Base-by-base conservation (phyloP, 2,329 filamentous ascomycete genomes). In the Thermochaetoides dissita region DNA sequence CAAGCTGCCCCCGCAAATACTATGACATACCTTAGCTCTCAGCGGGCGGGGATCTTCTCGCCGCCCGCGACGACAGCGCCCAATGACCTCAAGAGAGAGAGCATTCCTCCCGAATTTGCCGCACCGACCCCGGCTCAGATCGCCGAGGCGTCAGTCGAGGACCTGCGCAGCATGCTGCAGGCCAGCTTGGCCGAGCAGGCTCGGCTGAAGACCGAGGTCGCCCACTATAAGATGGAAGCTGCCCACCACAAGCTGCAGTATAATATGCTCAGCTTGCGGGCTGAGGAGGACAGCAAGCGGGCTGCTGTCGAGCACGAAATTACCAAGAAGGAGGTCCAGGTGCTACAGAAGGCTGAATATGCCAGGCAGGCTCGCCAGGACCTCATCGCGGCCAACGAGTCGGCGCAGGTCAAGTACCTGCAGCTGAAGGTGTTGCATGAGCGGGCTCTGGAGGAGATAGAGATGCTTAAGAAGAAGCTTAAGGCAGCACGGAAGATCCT, bases 241-340 rank as follows among this genome's bases (percentile, higher is more conserved):
- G 84, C 88, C 30, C 88, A 95, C 59, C 82, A 91, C 65, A 93
- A 91, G 63, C 67, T 96, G 42, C 89, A 95, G 59, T 83, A 88
- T 57, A 87, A 81, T 53, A 73, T 95, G 55, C 72, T 94, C 29
- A 79, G 76, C 40, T 79, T 95, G 50, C 85, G 94, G 55, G 87
- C 84, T 42, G 79, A 81, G 38, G 86, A 94, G 52, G 81, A 87
- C 30, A 76, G 85, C 8, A 88, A 93, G 61, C 79, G 87, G 28
- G 86, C 89, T 51, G 82, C 80, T 32, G 88, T 95, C 6, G 89
- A 95, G 61, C 83, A 94, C 53, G 84, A 91, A 50, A 88, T 95
- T 75, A 82, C 81, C n/a, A 76, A 85, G 48, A 74, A 83, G 17
- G 87, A 95, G 61, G 81, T 94, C 12, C 84, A 94, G 47, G 84